Conservation (phyloP, 768 basidiomycete genomes). For the Pisolithus orientalis region DNA sequence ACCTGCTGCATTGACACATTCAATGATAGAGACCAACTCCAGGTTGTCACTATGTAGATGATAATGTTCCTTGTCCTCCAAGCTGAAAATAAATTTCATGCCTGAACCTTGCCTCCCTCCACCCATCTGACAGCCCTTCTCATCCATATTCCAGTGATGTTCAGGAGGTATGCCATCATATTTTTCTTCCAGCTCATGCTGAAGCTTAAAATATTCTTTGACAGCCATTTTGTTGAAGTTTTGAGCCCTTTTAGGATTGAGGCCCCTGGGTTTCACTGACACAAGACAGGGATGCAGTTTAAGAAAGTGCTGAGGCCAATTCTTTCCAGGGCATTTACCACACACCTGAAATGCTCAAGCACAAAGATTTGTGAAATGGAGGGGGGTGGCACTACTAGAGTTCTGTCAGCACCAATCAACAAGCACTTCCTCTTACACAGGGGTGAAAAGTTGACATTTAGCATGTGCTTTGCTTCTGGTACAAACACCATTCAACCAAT, state of each 20-base stretch:
- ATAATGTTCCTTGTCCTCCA: slow-evolving; percentile 18
- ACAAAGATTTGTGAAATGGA: background rate
- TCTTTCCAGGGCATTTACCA: background rate
- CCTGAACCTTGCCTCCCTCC: slow-evolving; percentile 6
- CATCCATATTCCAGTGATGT: slow-evolving; percentile 8
- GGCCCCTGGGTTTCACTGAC: background rate
- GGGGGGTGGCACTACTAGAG: background rate
- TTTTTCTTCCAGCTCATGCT: background rate
- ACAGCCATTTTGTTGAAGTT: slow-evolving; percentile 4
- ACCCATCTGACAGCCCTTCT: slow-evolving; percentile 9
- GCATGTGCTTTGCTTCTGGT: background rate
- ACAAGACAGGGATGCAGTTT: background rate
- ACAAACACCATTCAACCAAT: background rate
- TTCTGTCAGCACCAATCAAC: background rate
- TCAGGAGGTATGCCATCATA: slow-evolving; percentile 2
- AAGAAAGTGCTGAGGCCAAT: background rate
- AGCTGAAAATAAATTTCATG: background rate
- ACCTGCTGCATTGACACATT: slow-evolving; percentile 37
- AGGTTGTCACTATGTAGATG: slow-evolving; percentile 26
- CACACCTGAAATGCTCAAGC: background rate
- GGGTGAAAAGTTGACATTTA: background rate
- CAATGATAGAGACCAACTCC: slow-evolving; percentile 41
- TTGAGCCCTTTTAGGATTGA: slow-evolving; percentile 3
- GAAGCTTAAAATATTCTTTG: background rate
- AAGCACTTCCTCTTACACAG: background rate